Conservation (phyloP, 192 early-diverging fungal species). For the Backusella mclennaniae region DNA sequence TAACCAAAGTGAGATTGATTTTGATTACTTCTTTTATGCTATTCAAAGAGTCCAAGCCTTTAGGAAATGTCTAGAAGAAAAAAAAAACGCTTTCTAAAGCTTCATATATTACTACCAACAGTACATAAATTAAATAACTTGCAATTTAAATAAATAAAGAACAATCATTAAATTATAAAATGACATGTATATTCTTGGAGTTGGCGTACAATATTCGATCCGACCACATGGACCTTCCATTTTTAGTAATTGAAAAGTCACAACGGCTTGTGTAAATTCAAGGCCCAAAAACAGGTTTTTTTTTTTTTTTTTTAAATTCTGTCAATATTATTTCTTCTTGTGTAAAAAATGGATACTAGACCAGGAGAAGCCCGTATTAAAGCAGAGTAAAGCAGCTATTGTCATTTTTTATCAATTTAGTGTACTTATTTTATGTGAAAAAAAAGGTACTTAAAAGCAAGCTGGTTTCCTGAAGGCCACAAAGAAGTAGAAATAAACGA, state of each 20-base stretch:
- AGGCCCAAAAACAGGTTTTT: neutral
- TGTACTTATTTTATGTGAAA: too few relatives aligned
- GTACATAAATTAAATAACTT: too few relatives aligned
- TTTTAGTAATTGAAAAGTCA: too few relatives aligned
- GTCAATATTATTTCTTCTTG: neutral
- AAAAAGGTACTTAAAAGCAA: constrained; percentile 5
- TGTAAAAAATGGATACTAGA: neutral
- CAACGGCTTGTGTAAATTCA: too few relatives aligned
- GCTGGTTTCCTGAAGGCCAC: neutral
- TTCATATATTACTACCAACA: neutral
- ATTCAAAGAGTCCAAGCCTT: constrained; percentile 54
- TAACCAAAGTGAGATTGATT: constrained; percentile 71
- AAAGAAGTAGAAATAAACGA: neutral
- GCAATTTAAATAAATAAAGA: too few relatives aligned
- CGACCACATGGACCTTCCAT: too few relatives aligned
- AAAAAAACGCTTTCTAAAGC: neutral
- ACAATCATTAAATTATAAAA: too few relatives aligned
- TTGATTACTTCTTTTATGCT: constrained; percentile 72
- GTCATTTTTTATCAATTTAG: neutral
- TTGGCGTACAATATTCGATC: neutral
- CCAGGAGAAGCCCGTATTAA: constrained; percentile 20
- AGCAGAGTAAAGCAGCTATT: constrained; percentile 9
- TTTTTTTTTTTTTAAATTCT: neutral
- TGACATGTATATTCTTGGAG: too few relatives aligned
- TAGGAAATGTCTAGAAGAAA: constrained; percentile 2